Evolutionary conservation across 495 filamentous ascomycete species (phyloP).

Genomic region (Tetracladium setigerum): DNA sequence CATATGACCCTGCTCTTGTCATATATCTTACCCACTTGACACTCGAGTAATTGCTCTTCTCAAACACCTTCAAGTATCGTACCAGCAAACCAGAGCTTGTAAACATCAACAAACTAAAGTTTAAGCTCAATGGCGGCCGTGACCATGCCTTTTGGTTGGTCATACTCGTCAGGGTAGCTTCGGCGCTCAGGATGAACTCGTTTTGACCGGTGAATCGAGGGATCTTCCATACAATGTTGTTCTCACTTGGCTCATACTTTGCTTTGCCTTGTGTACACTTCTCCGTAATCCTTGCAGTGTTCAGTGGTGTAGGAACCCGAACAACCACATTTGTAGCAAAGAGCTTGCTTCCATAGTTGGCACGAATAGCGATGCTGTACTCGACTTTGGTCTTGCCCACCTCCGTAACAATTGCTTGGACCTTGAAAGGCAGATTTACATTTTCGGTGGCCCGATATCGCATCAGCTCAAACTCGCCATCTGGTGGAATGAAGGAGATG

Average conservation of each 20-base stretch:
- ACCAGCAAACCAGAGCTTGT: conserved; percentile 89
- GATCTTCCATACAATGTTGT: conserved; percentile 99
- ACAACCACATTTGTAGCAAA: conserved; percentile 98
- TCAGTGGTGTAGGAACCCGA: conserved; percentile 90
- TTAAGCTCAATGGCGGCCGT: conserved; percentile 83
- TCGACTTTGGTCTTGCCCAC: conserved; percentile 96
- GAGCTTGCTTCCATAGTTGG: conserved; percentile 92
- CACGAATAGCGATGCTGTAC: conserved; percentile 94
- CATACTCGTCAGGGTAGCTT: conserved; percentile 90
- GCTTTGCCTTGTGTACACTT: conserved; percentile 92
- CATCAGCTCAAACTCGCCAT: conserved; percentile 99
- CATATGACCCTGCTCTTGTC: conserved; percentile 85
- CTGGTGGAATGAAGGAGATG: conserved; percentile 95
- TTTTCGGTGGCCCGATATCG: conserved; percentile 99
- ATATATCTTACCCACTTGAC: conserved; percentile 99
- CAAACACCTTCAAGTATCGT: conserved; percentile 96
- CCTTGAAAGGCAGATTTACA: conserved; percentile 97
- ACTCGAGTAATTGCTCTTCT: conserved; percentile 97
- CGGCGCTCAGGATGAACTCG: conserved; percentile 90
- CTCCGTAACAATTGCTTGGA: conserved; percentile 97
- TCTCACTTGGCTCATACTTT: conserved; percentile 96
- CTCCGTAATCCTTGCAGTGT: conserved; percentile 92
- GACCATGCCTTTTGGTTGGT: conserved; percentile 98
- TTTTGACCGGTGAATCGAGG: conserved; percentile 90
- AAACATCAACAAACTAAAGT: conserved; percentile 95